Evolutionary conservation across 2,329 filamentous ascomycete species (phyloP).

Genomic region (Cercospora beticola): DNA sequence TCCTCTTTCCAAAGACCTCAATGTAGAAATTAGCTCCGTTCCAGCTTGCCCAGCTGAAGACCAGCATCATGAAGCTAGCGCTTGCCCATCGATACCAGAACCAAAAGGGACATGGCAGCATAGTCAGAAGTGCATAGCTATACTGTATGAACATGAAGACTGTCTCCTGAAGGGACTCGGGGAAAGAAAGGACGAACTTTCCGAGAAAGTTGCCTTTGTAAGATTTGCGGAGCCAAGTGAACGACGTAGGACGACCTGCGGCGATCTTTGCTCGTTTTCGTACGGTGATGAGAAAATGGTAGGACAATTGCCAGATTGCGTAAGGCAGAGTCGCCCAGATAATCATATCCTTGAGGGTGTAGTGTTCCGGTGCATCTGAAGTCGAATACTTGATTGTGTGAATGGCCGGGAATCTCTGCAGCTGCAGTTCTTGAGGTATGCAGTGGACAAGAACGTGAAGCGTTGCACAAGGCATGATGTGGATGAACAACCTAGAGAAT

Average conservation of each 20-base stretch:
- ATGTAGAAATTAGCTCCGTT: slow-evolving; percentile 98
- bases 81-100: slow-evolving; percentile 85
- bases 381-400: slow-evolving; percentile 71
- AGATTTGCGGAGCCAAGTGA: slow-evolving; percentile 91
- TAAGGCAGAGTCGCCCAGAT: slow-evolving; percentile 93
- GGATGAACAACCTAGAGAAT: slow-evolving; percentile 74
- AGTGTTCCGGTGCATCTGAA: slow-evolving; percentile 70
- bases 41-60: slow-evolving; percentile 95
- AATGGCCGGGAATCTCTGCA: slow-evolving; percentile 75
- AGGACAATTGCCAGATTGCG: slow-evolving; percentile 84
- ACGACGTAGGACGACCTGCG: slow-evolving; percentile 90
- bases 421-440: slow-evolving; percentile 63
- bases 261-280: slow-evolving; percentile 94
- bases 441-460: slow-evolving; percentile 91
- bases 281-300: slow-evolving; percentile 94
- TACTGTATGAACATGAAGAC: slow-evolving; percentile 98
- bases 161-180: slow-evolving; percentile 73
- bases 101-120: slow-evolving; percentile 93
- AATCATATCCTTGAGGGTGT: slow-evolving; percentile 80
- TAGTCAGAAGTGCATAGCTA: slow-evolving; percentile 82
- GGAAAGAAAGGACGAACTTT: slow-evolving; percentile 76
- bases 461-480: slow-evolving; percentile 96
- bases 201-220: slow-evolving; percentile 91
- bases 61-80: slow-evolving; percentile 68
- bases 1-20: slow-evolving; percentile 92